A percentile compares a stretch with the other conserved stretches of the same genome.
These are phyloP conservation scores for Lichtheimia ornata DNA, from an alignment of 371 early-diverging fungal species.

Conservation along the genomic window DNA sequence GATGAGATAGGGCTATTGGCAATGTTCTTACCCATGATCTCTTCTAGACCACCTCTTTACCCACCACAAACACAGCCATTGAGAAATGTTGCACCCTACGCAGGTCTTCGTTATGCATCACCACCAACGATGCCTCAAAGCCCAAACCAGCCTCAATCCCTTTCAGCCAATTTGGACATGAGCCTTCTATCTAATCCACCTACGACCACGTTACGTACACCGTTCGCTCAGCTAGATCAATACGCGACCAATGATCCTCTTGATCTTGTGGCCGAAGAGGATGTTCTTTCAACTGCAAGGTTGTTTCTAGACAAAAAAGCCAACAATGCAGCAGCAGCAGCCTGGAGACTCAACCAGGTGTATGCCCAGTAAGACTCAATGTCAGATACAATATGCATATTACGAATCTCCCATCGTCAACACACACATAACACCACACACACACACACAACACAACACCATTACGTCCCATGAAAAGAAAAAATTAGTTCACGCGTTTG, in stretches of 20 bases:
- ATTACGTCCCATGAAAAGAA: no score
- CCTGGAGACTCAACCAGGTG: conserved; percentile 10
- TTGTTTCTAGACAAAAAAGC: conserved; percentile 6
- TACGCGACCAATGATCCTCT: neutral
- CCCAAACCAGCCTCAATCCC: conserved; percentile 1
- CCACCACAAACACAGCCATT: neutral
- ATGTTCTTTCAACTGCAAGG: conserved; percentile 1
- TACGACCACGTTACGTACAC: neutral
- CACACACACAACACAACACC: neutral
- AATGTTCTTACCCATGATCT: neutral
- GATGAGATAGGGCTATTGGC: neutral
- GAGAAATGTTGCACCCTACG: conserved; percentile 2
- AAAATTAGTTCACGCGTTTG: neutral
- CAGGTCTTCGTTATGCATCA: neutral
- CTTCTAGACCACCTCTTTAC: neutral
- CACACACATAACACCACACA: neutral
- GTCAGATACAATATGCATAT: neutral
- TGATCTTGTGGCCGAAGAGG: neutral
- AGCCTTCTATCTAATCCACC: neutral
- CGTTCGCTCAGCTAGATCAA: neutral
- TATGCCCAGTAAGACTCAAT: conserved; percentile 7
- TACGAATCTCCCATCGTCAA: no score
- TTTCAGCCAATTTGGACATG: neutral
- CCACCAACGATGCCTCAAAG: neutral
- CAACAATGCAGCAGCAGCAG: conserved; percentile 1